Evolutionary conservation across 148 eudicot genomes (phyloP).

Genomic region (Vaccinium macrocarpon): DNA sequence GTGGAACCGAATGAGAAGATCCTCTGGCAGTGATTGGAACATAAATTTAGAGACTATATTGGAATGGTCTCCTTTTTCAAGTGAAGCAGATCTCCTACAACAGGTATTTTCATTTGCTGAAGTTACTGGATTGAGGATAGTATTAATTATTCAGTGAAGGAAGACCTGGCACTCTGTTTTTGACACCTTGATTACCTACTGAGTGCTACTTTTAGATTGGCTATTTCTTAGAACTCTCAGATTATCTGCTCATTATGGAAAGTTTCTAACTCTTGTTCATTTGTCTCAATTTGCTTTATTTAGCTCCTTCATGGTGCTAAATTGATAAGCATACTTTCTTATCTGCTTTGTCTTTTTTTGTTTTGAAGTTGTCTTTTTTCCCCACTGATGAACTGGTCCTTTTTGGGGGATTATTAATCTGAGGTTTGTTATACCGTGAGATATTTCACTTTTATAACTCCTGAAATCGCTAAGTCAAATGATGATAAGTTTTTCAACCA

Average conservation of each 20-base stretch:
- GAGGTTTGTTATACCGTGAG: not conserved
- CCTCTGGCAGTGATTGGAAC: slow-evolving; percentile 59
- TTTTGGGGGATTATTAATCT: not conserved
- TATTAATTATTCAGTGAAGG: not conserved
- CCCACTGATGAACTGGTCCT: not conserved
- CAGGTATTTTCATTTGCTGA: slow-evolving; percentile 47
- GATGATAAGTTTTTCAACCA: not conserved
- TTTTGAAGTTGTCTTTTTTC: not conserved
- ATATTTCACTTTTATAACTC: not conserved
- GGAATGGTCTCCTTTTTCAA: slow-evolving; percentile 90
- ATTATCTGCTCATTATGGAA: not conserved
- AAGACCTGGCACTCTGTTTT: slow-evolving; percentile 6
- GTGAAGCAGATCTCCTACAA: slow-evolving; percentile 73
- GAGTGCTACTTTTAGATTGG: not conserved
- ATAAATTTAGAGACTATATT: slow-evolving; percentile 65
- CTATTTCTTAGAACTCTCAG: not conserved
- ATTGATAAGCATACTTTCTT: not conserved
- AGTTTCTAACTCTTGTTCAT: not conserved
- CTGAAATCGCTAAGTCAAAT: not conserved
- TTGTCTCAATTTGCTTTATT: not conserved
- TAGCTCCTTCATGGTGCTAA: not conserved
- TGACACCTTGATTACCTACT: not conserved
- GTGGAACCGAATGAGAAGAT: slow-evolving; percentile 58
- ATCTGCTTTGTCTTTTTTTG: not conserved
- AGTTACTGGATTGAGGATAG: not conserved